phyloP scores from a whole-genome alignment of 1,139 yeast genomes.

The Taiozyma sp. region DNA sequence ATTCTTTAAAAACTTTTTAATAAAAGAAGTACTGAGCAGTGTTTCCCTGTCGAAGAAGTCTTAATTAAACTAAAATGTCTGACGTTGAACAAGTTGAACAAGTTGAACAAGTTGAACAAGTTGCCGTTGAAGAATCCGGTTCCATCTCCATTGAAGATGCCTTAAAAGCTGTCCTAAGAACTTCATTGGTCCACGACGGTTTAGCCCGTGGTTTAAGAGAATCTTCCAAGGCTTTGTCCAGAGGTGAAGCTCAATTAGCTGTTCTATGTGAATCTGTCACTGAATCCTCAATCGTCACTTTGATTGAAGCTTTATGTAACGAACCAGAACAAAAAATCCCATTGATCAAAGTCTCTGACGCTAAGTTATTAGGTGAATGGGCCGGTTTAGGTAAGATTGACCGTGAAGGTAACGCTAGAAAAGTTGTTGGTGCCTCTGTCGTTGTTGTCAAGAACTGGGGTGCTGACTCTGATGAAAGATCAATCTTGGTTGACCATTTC shows the following conservation, averaged over 20 bases:
- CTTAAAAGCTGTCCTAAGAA: conserved; percentile 96
- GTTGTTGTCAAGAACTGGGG: conserved; percentile 99
- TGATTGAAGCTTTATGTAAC: conserved; percentile 99
- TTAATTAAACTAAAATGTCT: conserved; percentile 48
- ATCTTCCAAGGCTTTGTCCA: conserved; percentile 98
- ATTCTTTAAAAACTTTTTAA: too few species aligned
- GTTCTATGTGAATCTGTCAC: conserved; percentile 98
- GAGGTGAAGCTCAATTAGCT: conserved; percentile 96
- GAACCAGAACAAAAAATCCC: conserved; percentile 97
- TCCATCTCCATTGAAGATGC: conserved; percentile 98
- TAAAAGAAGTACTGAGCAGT: conserved; percentile 67
- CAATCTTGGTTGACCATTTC: conserved; percentile 94
- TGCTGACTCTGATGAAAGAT: conserved; percentile 98
- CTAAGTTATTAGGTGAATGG: conserved; percentile 99
- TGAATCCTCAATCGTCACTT: conserved; percentile 94
- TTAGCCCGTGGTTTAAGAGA: conserved; percentile 99
- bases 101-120: conserved; percentile 69
- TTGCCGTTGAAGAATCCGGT: conserved; percentile 82
- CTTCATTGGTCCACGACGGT: conserved; percentile 98
- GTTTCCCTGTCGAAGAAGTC: conserved; percentile 82
- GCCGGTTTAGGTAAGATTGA: conserved; percentile 99
- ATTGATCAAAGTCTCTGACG: conserved; percentile 98
- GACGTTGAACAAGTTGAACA: conserved; percentile 43
- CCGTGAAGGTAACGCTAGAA: conserved; percentile 99
- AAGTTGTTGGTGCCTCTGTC: conserved; percentile 99